A percentile compares a stretch with the other conserved stretches of the same genome.
These are phyloP conservation scores for Drosera capensis DNA, from an alignment of 148 eudicot species.

Conservation along the genomic window DNA sequence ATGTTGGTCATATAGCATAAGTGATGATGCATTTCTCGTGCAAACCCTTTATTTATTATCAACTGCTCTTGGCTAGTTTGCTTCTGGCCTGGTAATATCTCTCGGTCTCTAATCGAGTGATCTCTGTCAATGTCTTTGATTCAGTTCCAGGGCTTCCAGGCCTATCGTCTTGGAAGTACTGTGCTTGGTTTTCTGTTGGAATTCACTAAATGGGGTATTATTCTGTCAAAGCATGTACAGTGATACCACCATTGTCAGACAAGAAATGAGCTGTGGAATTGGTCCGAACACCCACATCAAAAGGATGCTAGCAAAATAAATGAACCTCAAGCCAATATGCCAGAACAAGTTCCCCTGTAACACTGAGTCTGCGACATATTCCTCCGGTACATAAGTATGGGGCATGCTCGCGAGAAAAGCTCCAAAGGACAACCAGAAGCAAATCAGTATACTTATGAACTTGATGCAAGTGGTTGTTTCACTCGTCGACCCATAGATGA, in stretches of 20 bases:
- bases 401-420: conserved; percentile 49
- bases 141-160: too few species aligned
- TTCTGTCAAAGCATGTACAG: conserved; percentile 20
- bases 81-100: too few species aligned
- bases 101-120: too few species aligned
- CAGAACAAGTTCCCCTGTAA: conserved; percentile 27
- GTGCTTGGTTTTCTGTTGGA: too few species aligned
- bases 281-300: conserved; percentile 35
- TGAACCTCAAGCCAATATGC: conserved; percentile 25
- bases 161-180: too few species aligned
- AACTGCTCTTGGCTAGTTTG: too few species aligned
- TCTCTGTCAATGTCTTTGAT: too few species aligned
- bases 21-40: too few species aligned
- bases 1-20: too few species aligned
- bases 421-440: conserved; percentile 40
- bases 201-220: conserved; percentile 9
- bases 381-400: conserved; percentile 15
- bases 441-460: conserved; percentile 21
- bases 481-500: conserved; percentile 39
- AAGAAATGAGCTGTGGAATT: conserved; percentile 25
- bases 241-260: conserved; percentile 7
- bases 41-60: too few species aligned
- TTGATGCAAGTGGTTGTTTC: conserved; percentile 16
- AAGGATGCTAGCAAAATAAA: too few species aligned
- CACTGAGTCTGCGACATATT: conserved; percentile 20